These are phyloP conservation scores for Noccaea caerulescens DNA, from an alignment of 345 rosid genomes.

Conservation along the genomic window DNA sequence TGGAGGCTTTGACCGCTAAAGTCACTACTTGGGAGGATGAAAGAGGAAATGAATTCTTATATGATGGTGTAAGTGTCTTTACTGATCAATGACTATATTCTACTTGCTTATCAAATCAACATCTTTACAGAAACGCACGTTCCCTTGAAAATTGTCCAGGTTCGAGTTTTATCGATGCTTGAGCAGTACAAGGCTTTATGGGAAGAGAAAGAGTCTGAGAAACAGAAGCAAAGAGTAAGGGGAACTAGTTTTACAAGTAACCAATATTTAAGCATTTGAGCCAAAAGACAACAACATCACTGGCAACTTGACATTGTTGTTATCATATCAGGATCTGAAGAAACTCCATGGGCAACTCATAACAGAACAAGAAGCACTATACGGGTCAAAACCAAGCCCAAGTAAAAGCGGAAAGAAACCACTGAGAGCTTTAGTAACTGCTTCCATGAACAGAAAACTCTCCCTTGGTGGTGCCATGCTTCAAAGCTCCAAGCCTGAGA, in stretches of 20 bases:
- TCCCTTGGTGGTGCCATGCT: conserved; percentile 71
- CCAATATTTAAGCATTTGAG: neutral
- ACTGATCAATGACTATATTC: conserved; percentile 17
- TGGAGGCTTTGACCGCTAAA: conserved; percentile 60
- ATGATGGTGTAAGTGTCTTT: conserved; percentile 71
- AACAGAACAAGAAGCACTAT: conserved; percentile 63
- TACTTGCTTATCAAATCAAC: neutral
- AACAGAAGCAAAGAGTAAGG: conserved; percentile 62
- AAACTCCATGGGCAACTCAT: conserved; percentile 63
- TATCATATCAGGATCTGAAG: conserved; percentile 59
- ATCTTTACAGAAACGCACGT: neutral
- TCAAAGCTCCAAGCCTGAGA: conserved; percentile 53
- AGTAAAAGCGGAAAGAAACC: conserved; percentile 57
- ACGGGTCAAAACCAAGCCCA: conserved; percentile 74
- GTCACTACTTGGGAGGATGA: conserved; percentile 68
- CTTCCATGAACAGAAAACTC: conserved; percentile 55
- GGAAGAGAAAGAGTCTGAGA: conserved; percentile 66
- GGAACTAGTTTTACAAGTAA: conserved; percentile 1
- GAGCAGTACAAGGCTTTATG: conserved; percentile 57
- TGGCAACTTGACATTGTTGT: conserved; percentile 15
- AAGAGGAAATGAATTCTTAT: conserved; percentile 63
- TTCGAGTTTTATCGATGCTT: conserved; percentile 60
- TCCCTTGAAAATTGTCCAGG: conserved; percentile 41
- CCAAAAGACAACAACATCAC: neutral
- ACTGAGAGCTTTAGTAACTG: conserved; percentile 47